phyloP scores from a whole-genome alignment of 352 stramenopile genomes.

The Globisporangium barbulae region DNA sequence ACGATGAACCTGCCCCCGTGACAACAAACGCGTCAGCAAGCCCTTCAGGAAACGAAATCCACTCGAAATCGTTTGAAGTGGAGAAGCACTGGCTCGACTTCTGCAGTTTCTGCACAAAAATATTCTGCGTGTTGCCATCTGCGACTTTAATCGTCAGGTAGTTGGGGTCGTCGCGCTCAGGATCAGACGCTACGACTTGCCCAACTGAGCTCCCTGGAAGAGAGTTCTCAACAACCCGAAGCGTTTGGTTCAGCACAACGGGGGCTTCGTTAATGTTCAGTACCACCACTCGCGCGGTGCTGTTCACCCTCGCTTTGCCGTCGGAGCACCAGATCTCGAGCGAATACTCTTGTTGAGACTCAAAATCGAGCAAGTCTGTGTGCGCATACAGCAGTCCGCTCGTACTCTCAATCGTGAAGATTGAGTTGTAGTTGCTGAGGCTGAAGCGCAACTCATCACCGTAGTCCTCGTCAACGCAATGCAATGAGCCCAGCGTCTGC shows the following conservation, averaged over 20 bases:
- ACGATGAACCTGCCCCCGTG: neutral
- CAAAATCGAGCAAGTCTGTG: constrained; percentile 42
- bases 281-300: constrained; percentile 26
- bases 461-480: constrained; percentile 50
- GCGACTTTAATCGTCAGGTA: neutral
- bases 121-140: neutral
- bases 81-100: constrained; percentile 3
- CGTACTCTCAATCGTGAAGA: constrained; percentile 34
- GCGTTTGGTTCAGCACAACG: constrained; percentile 20
- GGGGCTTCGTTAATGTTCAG: constrained; percentile 54
- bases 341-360: constrained; percentile 26
- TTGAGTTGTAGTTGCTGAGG: constrained; percentile 17
- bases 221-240: constrained; percentile 37
- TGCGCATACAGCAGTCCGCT: constrained; percentile 43
- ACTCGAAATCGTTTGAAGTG: constrained; percentile 10
- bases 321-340: constrained; percentile 38
- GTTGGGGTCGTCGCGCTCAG: constrained; percentile 5
- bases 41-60: constrained; percentile 6
- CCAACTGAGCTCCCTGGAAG: neutral
- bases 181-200: neutral
- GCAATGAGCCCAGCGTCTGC: constrained; percentile 32
- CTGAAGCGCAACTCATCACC: constrained; percentile 30
- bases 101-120: constrained; percentile 1
- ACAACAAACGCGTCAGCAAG: constrained; percentile 9
- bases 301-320: constrained; percentile 17